Evolutionary conservation across 495 filamentous ascomycete genomes (phyloP), one percentile per base, ranked within the genome.

Genomic region (Aspergillus homomorphus): DNA sequence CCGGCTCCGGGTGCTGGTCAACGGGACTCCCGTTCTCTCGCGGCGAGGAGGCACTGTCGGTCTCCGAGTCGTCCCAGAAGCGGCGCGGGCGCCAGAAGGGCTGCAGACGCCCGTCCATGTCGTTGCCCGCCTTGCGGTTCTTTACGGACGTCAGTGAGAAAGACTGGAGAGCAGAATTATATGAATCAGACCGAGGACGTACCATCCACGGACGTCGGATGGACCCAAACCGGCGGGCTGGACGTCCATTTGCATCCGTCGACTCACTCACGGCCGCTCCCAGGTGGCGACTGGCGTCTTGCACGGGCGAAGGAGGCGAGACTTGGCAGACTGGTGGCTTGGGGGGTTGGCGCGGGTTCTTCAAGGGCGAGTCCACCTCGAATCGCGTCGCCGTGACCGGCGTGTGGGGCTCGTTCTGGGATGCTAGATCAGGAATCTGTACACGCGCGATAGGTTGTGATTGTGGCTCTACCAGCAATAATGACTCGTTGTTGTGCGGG

Each of bases 401-500:
- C 33, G 75, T 73, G 19, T 59, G 58, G 20, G 67, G 59, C 28
- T 63, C 20, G n/a, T 56, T 30, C 41, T 59, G 61, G 44, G 62
- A 68, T 21, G 54, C 60, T 49, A 60, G 66, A 57, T 66, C 69
- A 26, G 52, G 58, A 22, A 54, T 52, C 20, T 69, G 62, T 18
- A 48, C 59, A 9, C 56, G 66, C n/a, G 66, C 63, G 30, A 64
- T 63, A 18, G 70, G 61, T 24, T 73, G 72, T 33, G 71, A 70
- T 71, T 79, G 83, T 62, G 91, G 88, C 43, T 95, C 83, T 43
- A 96, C 86, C 55, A 95, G 73, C 46, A 94, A 73, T 12, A 91
- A 77, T 3, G 90, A 93, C 58, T 86, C 85, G 61, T 96, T 96
- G 67, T 91, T 90, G 68, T 96, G 92, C 2, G 90, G 86, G 66